Conservation (phyloP, 768 basidiomycete species). For the Boletus rubroflammeus region DNA sequence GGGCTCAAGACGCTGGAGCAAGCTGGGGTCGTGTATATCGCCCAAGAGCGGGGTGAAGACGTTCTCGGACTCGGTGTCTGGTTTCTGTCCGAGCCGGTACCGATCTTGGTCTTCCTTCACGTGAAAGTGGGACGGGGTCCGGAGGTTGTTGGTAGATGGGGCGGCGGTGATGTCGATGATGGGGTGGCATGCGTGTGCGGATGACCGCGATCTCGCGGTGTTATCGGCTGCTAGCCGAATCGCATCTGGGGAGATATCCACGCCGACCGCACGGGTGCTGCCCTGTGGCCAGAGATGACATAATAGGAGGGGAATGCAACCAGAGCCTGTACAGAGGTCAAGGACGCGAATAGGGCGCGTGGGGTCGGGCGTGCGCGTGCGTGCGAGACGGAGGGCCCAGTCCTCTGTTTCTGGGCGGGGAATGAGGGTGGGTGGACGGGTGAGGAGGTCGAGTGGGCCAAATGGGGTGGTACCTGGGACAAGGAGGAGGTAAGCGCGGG, state of each 20-base stretch:
- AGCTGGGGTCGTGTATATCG: constrained; percentile 36
- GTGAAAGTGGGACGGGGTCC: background rate
- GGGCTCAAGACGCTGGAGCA: constrained; percentile 31
- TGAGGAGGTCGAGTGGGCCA: constrained; percentile 72
- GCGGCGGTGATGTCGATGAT: background rate
- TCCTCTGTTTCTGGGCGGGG: constrained; percentile 94
- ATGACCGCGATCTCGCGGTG: constrained; percentile 17
- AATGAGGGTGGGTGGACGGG: constrained; percentile 80
- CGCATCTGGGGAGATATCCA: constrained; percentile 69
- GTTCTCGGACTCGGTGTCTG: constrained; percentile 11
- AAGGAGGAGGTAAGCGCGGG: background rate
- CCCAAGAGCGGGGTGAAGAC: constrained; percentile 41
- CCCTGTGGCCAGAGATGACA: constrained; percentile 60
- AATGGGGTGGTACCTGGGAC: constrained; percentile 75
- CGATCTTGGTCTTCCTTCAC: background rate
- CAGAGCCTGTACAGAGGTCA: constrained; percentile 92
- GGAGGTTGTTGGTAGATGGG: background rate
- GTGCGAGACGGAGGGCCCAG: constrained; percentile 64
- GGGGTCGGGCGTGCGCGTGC: constrained; percentile 34
- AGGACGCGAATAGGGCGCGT: constrained; percentile 45
- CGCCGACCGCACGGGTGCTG: constrained; percentile 51
- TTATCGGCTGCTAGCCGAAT: constrained; percentile 48
- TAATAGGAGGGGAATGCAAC: constrained; percentile 87
- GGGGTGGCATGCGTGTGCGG: constrained; percentile 7
- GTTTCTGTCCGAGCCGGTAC: background rate